Conservation (phyloP, 2,329 filamentous ascomycete genomes). For the Diaporthe sp. region DNA sequence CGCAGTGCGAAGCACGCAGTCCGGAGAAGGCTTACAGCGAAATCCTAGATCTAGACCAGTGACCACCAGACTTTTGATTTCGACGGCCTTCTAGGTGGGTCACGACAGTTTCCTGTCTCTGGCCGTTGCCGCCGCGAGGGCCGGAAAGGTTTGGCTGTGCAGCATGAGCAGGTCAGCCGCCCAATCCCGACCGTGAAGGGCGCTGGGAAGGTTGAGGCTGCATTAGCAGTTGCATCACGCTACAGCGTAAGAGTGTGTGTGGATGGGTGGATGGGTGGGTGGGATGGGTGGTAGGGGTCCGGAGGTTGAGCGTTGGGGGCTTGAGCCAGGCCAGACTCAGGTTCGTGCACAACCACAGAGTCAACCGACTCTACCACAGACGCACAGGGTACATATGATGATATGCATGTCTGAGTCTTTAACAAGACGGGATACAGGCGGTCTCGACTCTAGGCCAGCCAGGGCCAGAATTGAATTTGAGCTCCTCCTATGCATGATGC, state of each 20-base stretch:
- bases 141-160: constrained; percentile 23
- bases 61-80: constrained; percentile 6
- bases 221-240: constrained; percentile 36
- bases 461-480: constrained; percentile 1
- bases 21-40: neutral
- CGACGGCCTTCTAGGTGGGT: constrained; percentile 18
- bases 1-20: neutral
- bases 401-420: constrained; percentile 34
- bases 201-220: constrained; percentile 29
- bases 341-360: constrained; percentile 12
- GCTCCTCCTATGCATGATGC: neutral
- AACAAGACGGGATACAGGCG: neutral
- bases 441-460: neutral
- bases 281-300: neutral
- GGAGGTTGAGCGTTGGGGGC: constrained; percentile 13
- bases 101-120: constrained; percentile 24
- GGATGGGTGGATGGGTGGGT: neutral
- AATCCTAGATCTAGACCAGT: neutral
- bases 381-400: constrained; percentile 9
- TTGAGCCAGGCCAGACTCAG: constrained; percentile 19
- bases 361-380: constrained; percentile 5
- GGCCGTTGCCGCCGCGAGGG: constrained; percentile 23
- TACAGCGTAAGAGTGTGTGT: constrained; percentile 3
- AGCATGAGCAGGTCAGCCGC: constrained; percentile 36
- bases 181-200: constrained; percentile 28